These are phyloP conservation scores for Didymella keratinophila DNA, from an alignment of 2,329 filamentous ascomycete species.

Conservation along the genomic window DNA sequence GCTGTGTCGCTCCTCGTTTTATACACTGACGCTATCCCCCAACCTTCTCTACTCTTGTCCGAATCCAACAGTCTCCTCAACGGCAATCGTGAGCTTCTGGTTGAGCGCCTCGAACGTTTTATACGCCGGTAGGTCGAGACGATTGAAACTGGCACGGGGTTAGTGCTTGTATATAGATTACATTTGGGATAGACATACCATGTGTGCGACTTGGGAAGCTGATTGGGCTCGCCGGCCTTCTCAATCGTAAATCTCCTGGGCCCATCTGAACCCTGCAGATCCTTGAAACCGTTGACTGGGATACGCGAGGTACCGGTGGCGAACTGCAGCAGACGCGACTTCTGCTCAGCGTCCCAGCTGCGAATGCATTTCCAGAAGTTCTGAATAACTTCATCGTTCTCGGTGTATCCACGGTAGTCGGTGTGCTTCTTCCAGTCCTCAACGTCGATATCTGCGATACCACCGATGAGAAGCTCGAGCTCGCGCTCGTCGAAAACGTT, in stretches of 20 bases:
- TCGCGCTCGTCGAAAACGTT: slow-evolving; percentile 99
- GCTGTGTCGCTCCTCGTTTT: slow-evolving; percentile 9
- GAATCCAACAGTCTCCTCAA: slow-evolving; percentile 98
- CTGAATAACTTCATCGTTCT: slow-evolving; percentile 95
- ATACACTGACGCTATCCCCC: slow-evolving; percentile 7
- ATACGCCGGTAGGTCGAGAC: slow-evolving; percentile 92
- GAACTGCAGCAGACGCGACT: slow-evolving; percentile 94
- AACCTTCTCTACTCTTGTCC: slow-evolving; percentile 77
- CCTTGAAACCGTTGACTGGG: slow-evolving; percentile 99
- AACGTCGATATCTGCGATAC: slow-evolving; percentile 99
- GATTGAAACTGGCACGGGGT: slow-evolving; percentile 81
- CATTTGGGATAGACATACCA: slow-evolving; percentile 70
- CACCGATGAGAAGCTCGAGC: slow-evolving; percentile 92
- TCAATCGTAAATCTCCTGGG: slow-evolving; percentile 97
- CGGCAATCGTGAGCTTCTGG: slow-evolving; percentile 91
- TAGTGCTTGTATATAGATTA: background rate
- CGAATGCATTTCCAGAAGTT: slow-evolving; percentile 99
- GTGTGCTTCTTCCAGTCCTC: slow-evolving; percentile 99
- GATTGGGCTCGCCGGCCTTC: slow-evolving; percentile 89
- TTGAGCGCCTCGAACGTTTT: slow-evolving; percentile 86
- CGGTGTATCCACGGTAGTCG: slow-evolving; percentile 97
- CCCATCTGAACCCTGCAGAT: slow-evolving; percentile 95
- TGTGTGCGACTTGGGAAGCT: slow-evolving; percentile 95
- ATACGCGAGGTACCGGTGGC: slow-evolving; percentile 97
- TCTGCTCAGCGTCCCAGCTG: slow-evolving; percentile 97